Evolutionary conservation across 2,329 filamentous ascomycete genomes (phyloP).

Genomic region (Neodidymelliopsis sp.): DNA sequence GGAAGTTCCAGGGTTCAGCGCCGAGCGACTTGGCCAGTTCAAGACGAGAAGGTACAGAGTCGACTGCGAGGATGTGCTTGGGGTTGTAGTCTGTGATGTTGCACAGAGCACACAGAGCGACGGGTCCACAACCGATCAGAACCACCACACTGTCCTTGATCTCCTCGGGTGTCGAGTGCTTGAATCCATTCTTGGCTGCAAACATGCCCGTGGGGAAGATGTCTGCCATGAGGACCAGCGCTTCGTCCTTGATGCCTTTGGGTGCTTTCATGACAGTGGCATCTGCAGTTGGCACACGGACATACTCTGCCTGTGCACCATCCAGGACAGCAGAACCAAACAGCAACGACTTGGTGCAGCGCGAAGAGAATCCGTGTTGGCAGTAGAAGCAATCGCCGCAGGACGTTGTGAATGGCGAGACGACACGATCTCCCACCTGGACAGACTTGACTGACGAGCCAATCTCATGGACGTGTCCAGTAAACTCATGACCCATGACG

Average conservation of each 20-base stretch:
- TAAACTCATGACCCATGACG: slow-evolving; percentile 86
- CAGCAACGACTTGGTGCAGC: slow-evolving; percentile 73
- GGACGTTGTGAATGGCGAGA: slow-evolving; percentile 76
- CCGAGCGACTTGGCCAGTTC: slow-evolving; percentile 76
- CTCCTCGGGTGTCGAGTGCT: slow-evolving; percentile 64
- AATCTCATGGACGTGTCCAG: slow-evolving; percentile 73
- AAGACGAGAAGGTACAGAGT: slow-evolving; percentile 77
- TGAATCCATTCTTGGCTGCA: slow-evolving; percentile 79
- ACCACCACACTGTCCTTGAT: slow-evolving; percentile 75
- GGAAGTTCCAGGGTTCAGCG: slow-evolving; percentile 84
- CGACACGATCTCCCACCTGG: slow-evolving; percentile 77
- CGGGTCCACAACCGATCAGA: slow-evolving; percentile 79
- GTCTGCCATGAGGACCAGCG: slow-evolving; percentile 87
- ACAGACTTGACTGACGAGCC: slow-evolving; percentile 74
- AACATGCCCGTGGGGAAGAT: slow-evolving; percentile 89
- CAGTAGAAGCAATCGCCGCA: slow-evolving; percentile 83
- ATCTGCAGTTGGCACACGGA: slow-evolving; percentile 76
- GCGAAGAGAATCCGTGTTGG: slow-evolving; percentile 75
- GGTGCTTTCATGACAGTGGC: slow-evolving; percentile 80
- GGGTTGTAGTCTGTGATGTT: slow-evolving; percentile 79
- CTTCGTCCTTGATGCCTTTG: slow-evolving; percentile 73
- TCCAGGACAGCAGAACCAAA: slow-evolving; percentile 76
- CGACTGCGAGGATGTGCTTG: slow-evolving; percentile 78
- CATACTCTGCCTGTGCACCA: slow-evolving; percentile 83
- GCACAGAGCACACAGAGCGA: slow-evolving; percentile 84